Evolutionary conservation across 805 yeast genomes (phyloP), one percentile per base, ranked within the genome.

Genomic region (Candida saitoana): DNA sequence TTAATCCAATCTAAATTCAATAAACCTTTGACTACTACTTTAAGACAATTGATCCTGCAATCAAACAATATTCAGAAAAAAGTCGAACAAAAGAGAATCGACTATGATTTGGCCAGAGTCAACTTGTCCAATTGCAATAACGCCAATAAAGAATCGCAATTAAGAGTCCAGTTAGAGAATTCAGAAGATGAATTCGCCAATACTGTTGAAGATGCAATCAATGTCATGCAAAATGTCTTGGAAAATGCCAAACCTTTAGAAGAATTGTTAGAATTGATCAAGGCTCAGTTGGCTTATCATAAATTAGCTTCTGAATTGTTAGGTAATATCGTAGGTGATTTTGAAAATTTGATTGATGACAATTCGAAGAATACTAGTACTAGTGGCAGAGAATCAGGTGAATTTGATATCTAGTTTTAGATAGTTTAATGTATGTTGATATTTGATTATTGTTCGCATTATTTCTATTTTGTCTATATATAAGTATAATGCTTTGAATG

Each of bases 151-250:
- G 84, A 83, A 57, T 87, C 90, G 14, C 80, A 80, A 38, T 75
- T 84, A 46, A 74, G 90, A 54, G 84, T 82, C 38, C 77, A 80
- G 49, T 82, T 87, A 76, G 95, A 87, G 63, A 77, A 82, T 47
- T 80, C 87, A 39, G 96, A 87, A 67, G 96, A 87, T 56, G 90
- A 84, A 56, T 87, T 87, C 61, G 95, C 93, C 36, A 87, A 85
- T 51, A 84, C 90, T 18, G 88, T 88, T 27, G 96, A 87, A 66
- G 93, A 84, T 56, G 93, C 95, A 31, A 87, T 87, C 41, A 69
- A 80, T 31, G 79, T 84, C 45, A 83, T 87, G 90, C 87, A 82
- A 67, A 81, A 82, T 57, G 90, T 84, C 20, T 76, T 87, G 50
- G 81, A 82, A 43, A 73, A 80, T 42, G 80, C 89, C 16, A 76